Conservation (phyloP, 176 grass and related monocot species). For the Echinochloa phyllopogon region DNA sequence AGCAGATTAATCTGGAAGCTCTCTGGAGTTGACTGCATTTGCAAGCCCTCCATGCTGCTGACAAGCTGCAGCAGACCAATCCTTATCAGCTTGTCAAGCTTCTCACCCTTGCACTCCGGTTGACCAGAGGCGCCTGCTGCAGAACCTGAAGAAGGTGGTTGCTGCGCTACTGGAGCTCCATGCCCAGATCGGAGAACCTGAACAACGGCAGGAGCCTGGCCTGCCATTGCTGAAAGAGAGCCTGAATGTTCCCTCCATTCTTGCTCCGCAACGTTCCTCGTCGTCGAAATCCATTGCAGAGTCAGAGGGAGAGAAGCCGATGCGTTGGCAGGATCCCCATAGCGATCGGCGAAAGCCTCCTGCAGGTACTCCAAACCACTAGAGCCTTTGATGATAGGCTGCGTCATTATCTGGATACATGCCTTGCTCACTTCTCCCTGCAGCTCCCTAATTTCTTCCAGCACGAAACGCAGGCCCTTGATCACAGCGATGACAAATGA, state of each 20-base stretch:
- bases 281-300: constrained; percentile 52
- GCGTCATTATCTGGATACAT: constrained; percentile 62
- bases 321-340: constrained; percentile 56
- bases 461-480: constrained; percentile 81
- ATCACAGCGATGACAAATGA: constrained; percentile 69
- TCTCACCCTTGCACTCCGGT: constrained; percentile 80
- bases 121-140: constrained; percentile 44
- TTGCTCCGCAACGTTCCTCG: constrained; percentile 42
- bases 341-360: constrained; percentile 77
- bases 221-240: constrained; percentile 51
- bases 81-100: constrained; percentile 69
- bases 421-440: constrained; percentile 74
- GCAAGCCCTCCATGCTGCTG: constrained; percentile 60
- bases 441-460: constrained; percentile 92
- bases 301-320: constrained; percentile 56
- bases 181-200: constrained; percentile 72
- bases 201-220: constrained; percentile 65
- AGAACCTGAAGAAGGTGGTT: constrained; percentile 29
- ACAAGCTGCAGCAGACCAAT: constrained; percentile 76
- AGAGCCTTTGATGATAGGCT: constrained; percentile 78
- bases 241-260: constrained; percentile 75
- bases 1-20: constrained; percentile 69
- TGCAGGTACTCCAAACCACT: constrained; percentile 85
- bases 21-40: constrained; percentile 65
- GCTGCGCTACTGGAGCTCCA: constrained; percentile 44